Base-by-base conservation (phyloP, 352 stramenopile genomes). In the Pythium grandisporangium region DNA sequence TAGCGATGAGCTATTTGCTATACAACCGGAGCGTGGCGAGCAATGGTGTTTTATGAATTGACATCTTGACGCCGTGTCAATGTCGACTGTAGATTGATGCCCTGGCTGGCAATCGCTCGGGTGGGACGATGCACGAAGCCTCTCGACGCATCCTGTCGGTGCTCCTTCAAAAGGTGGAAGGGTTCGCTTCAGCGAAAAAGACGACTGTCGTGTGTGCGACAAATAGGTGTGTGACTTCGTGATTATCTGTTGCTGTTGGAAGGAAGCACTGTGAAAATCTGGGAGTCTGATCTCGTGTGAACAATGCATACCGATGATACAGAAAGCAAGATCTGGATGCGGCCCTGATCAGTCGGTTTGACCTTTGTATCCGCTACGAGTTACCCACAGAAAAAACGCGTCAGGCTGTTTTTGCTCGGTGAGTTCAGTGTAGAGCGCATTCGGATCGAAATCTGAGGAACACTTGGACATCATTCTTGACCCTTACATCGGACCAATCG, bases 291-390 rank as follows among this genome's bases (percentile, higher is more conserved):
- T 14, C n/a, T n/a, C n/a, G n/a, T n/a, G n/a, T n/a, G n/a, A n/a
- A n/a, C n/a, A n/a, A n/a, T n/a, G 27, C 14, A 32, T 32, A 32
- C 14, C 8, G 27, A 23, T 5, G 3, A 26, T 48, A 5, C 51
- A 88, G 90, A 20, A 97, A 97, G 55, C 69, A 96, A 59, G 91
- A 97, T 49, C 55, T 97, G 29, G 91, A 97, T 51, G 66, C 81
- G 2, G 90, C 91, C 1, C 55, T 97, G 39, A 80, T 97, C 37
- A 96, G 84, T 51, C 85, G 91, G 29, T 97, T 97, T 44, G 84
- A 96, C 54, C 64, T 97, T 17, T 93, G 72, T 34, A 95, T 97
- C 48, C 70, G 77, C 42, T 97, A 96, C 48, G 80, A 93, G 27
- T 61, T 97, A 2, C 91, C 91, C 2, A 76, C 94, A 30, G 63